phyloP scores from a whole-genome alignment of 2,329 filamentous ascomycete species.

The Byssoonygena ceratinophila region DNA sequence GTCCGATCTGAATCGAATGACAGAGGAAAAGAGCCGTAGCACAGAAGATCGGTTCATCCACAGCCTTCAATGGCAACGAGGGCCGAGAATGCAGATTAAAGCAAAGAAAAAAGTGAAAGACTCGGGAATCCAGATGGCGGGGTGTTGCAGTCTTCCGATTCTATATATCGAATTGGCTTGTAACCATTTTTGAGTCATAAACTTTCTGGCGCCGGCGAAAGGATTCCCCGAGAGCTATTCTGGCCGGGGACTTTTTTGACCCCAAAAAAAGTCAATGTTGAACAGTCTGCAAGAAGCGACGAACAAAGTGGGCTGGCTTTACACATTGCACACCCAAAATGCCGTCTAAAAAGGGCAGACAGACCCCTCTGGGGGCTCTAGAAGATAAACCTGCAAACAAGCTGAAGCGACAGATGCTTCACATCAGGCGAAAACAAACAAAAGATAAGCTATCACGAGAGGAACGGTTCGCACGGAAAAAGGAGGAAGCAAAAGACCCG shows the following conservation, averaged over 20 bases:
- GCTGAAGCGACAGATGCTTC: conserved; percentile 62
- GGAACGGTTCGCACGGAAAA: conserved; percentile 65
- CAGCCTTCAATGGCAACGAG: neutral
- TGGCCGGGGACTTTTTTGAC: neutral
- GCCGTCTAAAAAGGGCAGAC: conserved; percentile 40
- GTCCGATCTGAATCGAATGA: conserved; percentile 23
- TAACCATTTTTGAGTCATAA: conserved; percentile 1
- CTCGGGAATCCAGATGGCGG: neutral
- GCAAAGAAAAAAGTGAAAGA: conserved; percentile 1
- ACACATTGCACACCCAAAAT: conserved; percentile 27
- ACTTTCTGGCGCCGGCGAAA: neutral
- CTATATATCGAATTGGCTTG: neutral
- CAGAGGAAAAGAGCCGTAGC: conserved; percentile 29
- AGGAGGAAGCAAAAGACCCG: conserved; percentile 76
- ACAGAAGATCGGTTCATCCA: conserved; percentile 35
- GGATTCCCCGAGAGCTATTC: neutral
- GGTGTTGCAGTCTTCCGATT: too few relatives aligned
- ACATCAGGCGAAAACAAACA: conserved; percentile 68
- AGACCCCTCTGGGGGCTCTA: conserved; percentile 37
- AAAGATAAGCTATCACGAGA: conserved; percentile 65
- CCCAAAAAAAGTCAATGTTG: neutral
- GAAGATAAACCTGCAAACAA: conserved; percentile 62
- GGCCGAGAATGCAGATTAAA: neutral
- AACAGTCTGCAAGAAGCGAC: neutral
- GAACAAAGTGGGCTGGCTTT: neutral